Base-by-base conservation (phyloP, 179 eudicot genomes). In the Sideroxylon spinosum region DNA sequence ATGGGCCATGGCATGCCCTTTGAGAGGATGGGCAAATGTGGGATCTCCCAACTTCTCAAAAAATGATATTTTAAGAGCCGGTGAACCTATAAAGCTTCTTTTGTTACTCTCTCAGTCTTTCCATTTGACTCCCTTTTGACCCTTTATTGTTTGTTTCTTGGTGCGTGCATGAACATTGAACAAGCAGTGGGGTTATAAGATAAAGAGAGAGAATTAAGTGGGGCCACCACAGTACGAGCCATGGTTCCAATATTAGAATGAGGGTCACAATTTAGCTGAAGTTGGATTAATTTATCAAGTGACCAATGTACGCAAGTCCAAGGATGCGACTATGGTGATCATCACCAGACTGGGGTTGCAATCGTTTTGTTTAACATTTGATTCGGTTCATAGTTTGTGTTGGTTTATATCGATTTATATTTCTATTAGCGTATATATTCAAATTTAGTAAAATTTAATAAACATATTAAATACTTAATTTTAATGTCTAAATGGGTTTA, bases 141-240 rank as follows among this genome's bases (percentile, higher is more conserved):
- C 75, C 13, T 44, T 52, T 76, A 48, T 55, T 57, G 71, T 73
- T 74, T 82, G 66, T 74, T 73, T 78, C 78, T 61, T 83, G 77
- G 76, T 80, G 66, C 67, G 77, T 83, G 81, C 83, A 83, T 80
- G 83, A 60, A 76, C 76, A 71, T 64, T 81, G 63, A 72, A 37
- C 44, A 37, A 3, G 44, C 3, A 37, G 44, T 1, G 44, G 44
- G 44, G 6, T 0, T 1, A 37, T 4, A 37, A 37, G 44, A 37
- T 37, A 37, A 0, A 1, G 44, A 55, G 78, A 61, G 76, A 48
- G 37, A 68, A 32, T 32, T 32, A 11, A 60, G 7, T 44, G 77
- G 80, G 13, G 72, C 83, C 70, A 76, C 11, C 60, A 70, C 11
- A n/a, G 71, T 23, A 75, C 3, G 32, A 60, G 64, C 13, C 64